phyloP scores from a whole-genome alignment of 352 stramenopile genomes.

The Pythium aristosporum region DNA sequence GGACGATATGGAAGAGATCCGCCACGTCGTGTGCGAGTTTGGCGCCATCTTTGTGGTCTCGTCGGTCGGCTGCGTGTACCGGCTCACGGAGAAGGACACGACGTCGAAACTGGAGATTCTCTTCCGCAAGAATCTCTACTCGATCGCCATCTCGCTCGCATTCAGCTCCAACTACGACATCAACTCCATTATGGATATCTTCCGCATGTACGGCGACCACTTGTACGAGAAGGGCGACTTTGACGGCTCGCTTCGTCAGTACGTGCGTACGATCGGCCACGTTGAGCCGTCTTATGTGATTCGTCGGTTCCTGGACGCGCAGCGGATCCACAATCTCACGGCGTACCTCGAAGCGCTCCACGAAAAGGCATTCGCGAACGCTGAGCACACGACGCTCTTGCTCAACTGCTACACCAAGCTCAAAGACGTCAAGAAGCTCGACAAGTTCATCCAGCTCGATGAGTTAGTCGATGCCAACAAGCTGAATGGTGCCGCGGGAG shows the following conservation, averaged over 20 bases:
- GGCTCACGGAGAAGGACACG: conserved; percentile 94
- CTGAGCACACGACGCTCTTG: conserved; percentile 92
- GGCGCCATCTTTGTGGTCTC: conserved; percentile 87
- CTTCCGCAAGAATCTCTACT: conserved; percentile 97
- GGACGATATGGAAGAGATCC: conserved; percentile 87
- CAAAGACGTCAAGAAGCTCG: conserved; percentile 92
- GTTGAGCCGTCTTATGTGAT: conserved; percentile 98
- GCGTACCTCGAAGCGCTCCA: conserved; percentile 96
- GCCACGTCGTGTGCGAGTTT: conserved; percentile 84
- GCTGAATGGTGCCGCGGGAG: conserved; percentile 13
- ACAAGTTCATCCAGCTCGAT: conserved; percentile 90
- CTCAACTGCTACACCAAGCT: conserved; percentile 96
- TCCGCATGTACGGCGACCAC: conserved; percentile 97
- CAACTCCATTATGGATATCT: conserved; percentile 96
- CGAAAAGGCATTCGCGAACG: conserved; percentile 88
- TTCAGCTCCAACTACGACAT: conserved; percentile 94
- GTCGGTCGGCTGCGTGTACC: conserved; percentile 88
- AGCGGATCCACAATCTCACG: conserved; percentile 96
- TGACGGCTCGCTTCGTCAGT: conserved; percentile 95
- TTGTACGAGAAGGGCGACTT: conserved; percentile 98
- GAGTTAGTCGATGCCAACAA: conserved; percentile 52
- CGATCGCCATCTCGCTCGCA: conserved; percentile 96
- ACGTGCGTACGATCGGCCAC: conserved; percentile 95
- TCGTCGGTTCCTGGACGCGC: conserved; percentile 96
- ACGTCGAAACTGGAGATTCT: conserved; percentile 96